A percentile compares a stretch with the other conserved stretches of the same genome.
Evolutionary conservation across 306 rosid genomes (phyloP).

Genomic region (Vachellia pachyceras): DNA sequence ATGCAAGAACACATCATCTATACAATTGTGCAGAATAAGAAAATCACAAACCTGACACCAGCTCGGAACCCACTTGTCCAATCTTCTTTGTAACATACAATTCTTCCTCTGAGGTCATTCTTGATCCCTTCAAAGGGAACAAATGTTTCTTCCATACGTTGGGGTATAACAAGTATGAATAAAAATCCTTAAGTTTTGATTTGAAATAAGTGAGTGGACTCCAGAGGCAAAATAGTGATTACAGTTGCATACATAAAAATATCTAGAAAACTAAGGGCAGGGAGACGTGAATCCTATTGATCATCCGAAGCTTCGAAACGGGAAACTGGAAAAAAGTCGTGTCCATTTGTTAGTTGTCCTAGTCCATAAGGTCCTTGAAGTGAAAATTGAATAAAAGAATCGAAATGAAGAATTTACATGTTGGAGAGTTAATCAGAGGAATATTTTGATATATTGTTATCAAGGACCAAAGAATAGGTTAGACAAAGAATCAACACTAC

Average conservation of each 20-base stretch:
- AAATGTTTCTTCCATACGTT: constrained; percentile 87
- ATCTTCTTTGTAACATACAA: constrained; percentile 81
- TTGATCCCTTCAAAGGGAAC: constrained; percentile 85
- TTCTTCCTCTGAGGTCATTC: constrained; percentile 78
- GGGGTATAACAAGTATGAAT: constrained; percentile 32
- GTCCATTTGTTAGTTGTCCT: constrained; percentile 21
- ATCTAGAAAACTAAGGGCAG: constrained; percentile 39
- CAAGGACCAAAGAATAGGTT: constrained; percentile 43
- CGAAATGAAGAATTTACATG: constrained; percentile 58
- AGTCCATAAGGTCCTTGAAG: constrained; percentile 39
- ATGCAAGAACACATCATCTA: not conserved
- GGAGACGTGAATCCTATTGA: constrained; percentile 37
- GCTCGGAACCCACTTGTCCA: constrained; percentile 78
- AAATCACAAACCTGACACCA: constrained; percentile 72
- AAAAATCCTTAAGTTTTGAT: constrained; percentile 31
- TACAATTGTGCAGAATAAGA: not conserved
- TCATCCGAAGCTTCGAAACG: constrained; percentile 27
- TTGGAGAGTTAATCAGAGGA: constrained; percentile 37
- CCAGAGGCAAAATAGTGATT: constrained; percentile 53
- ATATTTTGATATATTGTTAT: constrained; percentile 21
- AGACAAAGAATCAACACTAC: constrained; percentile 36
- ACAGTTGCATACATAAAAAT: constrained; percentile 34
- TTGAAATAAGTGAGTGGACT: constrained; percentile 40
- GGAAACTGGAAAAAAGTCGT: constrained; percentile 39
- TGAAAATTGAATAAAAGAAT: constrained; percentile 43